Conservation (phyloP, 352 stramenopile genomes). For the Phytophthora sansomeana region DNA sequence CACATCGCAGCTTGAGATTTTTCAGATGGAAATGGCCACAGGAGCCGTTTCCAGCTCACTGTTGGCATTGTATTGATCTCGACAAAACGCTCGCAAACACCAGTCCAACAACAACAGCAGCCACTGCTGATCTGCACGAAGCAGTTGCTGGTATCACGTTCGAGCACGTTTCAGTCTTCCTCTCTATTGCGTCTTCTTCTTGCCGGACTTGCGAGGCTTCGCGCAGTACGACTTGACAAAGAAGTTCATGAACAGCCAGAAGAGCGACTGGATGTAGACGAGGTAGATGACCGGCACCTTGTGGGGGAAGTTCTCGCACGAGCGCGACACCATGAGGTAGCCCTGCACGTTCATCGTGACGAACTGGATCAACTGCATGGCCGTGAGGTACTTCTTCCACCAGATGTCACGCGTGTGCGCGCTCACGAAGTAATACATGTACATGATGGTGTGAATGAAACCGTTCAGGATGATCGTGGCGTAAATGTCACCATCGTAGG, state of each 20-base stretch:
- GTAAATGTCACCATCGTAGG: slow-evolving; percentile 97
- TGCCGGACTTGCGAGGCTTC: slow-evolving; percentile 53
- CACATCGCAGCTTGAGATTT: too few species aligned
- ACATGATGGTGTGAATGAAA: slow-evolving; percentile 99
- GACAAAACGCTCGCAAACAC: slow-evolving; percentile 19
- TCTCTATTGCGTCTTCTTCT: slow-evolving; percentile 67
- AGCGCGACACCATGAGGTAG: slow-evolving; percentile 85
- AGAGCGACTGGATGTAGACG: slow-evolving; percentile 91
- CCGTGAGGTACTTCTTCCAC: slow-evolving; percentile 98
- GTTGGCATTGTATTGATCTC: slow-evolving; percentile 34
- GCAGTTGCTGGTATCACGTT: slow-evolving; percentile 4
- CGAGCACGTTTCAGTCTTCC: slow-evolving; percentile 17
- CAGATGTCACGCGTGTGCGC: slow-evolving; percentile 97
- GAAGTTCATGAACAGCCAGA: slow-evolving; percentile 96
- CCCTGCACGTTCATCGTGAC: slow-evolving; percentile 84
- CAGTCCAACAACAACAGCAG: too few species aligned
- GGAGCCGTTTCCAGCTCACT: slow-evolving; percentile 10
- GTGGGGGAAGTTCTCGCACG: slow-evolving; percentile 81
- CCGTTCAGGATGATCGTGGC: slow-evolving; percentile 97
- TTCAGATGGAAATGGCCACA: too few species aligned
- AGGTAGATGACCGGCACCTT: slow-evolving; percentile 93
- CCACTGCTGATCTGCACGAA: too few species aligned
- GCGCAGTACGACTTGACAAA: slow-evolving; percentile 95
- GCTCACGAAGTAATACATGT: slow-evolving; percentile 99
- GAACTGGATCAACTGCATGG: slow-evolving; percentile 97